Conservation (phyloP, 2,329 filamentous ascomycete genomes). For the Colletotrichum caudatum region DNA sequence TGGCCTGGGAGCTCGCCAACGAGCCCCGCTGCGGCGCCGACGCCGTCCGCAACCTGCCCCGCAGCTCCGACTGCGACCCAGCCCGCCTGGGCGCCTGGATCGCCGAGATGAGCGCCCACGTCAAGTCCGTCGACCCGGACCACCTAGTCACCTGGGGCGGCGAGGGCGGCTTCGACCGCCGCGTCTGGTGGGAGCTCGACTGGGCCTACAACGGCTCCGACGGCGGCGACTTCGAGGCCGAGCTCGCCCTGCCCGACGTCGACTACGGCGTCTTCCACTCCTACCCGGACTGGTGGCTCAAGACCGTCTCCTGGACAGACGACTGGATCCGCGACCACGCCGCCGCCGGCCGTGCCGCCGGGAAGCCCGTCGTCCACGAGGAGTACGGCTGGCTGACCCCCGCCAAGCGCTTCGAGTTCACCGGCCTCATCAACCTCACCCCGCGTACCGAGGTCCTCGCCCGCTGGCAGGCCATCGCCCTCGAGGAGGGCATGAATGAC, state of each 20-base stretch:
- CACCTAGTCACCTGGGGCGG: constrained; percentile 68
- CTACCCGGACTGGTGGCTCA: constrained; percentile 68
- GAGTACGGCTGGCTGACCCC: constrained; percentile 67
- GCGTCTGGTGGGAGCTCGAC: constrained; percentile 52
- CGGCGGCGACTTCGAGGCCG: constrained; percentile 66
- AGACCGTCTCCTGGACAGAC: constrained; percentile 63
- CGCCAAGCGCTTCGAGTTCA: constrained; percentile 60
- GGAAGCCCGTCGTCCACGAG: constrained; percentile 67
- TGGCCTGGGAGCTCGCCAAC: constrained; percentile 77
- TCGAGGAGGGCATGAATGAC: constrained; percentile 62
- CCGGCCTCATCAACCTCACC: constrained; percentile 56
- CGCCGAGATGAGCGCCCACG: constrained; percentile 65
- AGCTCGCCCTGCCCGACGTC: constrained; percentile 60
- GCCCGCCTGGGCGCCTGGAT: constrained; percentile 61
- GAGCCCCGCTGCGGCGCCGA: constrained; percentile 66
- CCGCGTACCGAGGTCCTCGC: constrained; percentile 59
- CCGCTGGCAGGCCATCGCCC: constrained; percentile 62
- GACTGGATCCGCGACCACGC: constrained; percentile 69
- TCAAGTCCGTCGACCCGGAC: constrained; percentile 64
- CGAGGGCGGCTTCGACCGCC: constrained; percentile 68
- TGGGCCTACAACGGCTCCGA: constrained; percentile 61
- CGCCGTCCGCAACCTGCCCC: constrained; percentile 58
- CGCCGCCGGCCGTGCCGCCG: constrained; percentile 53
- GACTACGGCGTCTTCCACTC: constrained; percentile 68
- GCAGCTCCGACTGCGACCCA: constrained; percentile 54